phyloP scores from a whole-genome alignment of 441 rosid species.

The Brassica balearica region DNA sequence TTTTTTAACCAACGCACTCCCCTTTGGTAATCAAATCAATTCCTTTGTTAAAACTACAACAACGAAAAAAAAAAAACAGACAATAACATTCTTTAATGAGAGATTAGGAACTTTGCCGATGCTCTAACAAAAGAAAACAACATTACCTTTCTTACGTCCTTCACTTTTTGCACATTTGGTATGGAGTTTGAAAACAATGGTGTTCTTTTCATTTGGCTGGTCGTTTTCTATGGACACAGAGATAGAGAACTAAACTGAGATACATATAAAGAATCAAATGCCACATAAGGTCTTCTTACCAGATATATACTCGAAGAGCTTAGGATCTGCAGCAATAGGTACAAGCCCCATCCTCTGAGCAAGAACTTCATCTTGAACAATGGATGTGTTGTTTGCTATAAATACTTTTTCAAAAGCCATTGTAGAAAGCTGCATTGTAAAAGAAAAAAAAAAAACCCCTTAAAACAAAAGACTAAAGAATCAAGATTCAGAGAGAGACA shows the following conservation, averaged over 20 bases:
- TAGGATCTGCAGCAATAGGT: conserved; percentile 84
- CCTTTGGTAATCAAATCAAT: conserved; percentile 82
- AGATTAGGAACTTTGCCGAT: neutral
- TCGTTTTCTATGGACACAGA: conserved; percentile 65
- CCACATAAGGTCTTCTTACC: conserved; percentile 49
- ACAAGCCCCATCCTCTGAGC: conserved; percentile 93
- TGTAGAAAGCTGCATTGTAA: conserved; percentile 62
- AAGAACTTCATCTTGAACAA: conserved; percentile 92
- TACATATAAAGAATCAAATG: neutral
- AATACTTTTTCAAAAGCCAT: conserved; percentile 97
- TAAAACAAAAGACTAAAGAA: neutral
- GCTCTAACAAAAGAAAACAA: conserved; percentile 3
- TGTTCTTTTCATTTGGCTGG: conserved; percentile 88
- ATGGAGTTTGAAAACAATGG: conserved; percentile 95
- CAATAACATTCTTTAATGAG: neutral
- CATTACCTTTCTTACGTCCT: conserved; percentile 69
- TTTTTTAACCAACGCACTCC: conserved; percentile 78
- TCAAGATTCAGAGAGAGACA: conserved; percentile 9
- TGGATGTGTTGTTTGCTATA: conserved; percentile 86
- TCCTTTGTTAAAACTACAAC: conserved; percentile 74
- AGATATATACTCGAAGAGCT: conserved; percentile 84
- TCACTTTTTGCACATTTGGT: conserved; percentile 55
- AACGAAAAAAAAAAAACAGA: neutral
- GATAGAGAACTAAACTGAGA: conserved; percentile 9
- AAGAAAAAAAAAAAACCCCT: neutral